A percentile compares a stretch with the other conserved stretches of the same genome.
These are phyloP conservation scores for Physcia stellaris DNA, from an alignment of 495 filamentous ascomycete genomes.

Conservation along the genomic window DNA sequence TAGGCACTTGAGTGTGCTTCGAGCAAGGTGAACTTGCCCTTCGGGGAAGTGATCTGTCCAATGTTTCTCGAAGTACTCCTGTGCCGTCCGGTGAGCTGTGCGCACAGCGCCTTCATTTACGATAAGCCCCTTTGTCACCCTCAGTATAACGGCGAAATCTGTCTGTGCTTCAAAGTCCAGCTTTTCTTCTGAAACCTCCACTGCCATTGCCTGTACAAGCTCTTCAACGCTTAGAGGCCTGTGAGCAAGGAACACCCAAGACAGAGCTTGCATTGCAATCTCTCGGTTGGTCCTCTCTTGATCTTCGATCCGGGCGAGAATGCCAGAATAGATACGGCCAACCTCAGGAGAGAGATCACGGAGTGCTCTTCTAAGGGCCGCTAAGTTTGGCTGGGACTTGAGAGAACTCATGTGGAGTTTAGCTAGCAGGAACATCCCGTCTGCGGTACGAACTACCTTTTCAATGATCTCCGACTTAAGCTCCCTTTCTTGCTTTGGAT, in stretches of 20 bases:
- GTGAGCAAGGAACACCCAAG: constrained; percentile 10
- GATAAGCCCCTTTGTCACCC: constrained; percentile 15
- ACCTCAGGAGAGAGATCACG: constrained; percentile 11
- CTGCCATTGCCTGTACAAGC: constrained; percentile 15
- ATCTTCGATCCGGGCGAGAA: constrained; percentile 12
- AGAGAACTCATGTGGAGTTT: constrained; percentile 14
- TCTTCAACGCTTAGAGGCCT: constrained; percentile 16
- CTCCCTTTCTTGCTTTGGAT: no score
- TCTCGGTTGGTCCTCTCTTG: constrained; percentile 2
- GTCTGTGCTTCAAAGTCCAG: constrained; percentile 2
- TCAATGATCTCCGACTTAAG: constrained; percentile 11
- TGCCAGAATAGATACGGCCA: constrained; percentile 12
- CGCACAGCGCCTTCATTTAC: constrained; percentile 9
- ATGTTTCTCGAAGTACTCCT: constrained; percentile 17
- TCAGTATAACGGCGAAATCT: constrained; percentile 9
- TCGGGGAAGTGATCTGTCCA: constrained; percentile 10
- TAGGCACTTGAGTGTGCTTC: constrained; percentile 11
- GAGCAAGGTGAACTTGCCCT: constrained; percentile 9
- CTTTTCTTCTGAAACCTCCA: constrained; percentile 9
- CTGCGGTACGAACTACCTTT: constrained; percentile 10
- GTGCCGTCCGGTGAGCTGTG: constrained; percentile 13
- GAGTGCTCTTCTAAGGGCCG: constrained; percentile 10
- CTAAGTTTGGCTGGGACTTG: constrained; percentile 4
- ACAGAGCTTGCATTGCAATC: constrained; percentile 8
- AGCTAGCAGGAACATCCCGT: constrained; percentile 17